Conservation (phyloP, 2,329 filamentous ascomycete species). For the Pseudogymnoascus sp. region DNA sequence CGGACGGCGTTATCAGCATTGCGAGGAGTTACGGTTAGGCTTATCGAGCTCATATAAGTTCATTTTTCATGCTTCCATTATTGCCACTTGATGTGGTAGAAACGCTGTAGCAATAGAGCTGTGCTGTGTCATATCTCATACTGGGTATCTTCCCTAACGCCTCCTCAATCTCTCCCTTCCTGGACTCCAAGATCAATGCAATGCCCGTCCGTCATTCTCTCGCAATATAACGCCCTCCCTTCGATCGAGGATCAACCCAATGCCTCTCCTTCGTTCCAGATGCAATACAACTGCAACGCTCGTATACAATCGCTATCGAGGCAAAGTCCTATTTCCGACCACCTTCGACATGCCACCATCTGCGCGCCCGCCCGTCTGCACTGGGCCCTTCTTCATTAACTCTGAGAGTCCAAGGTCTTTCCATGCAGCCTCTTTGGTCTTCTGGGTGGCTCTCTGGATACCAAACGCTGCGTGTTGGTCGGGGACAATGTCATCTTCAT, state of each 20-base stretch:
- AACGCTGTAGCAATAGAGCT: neutral
- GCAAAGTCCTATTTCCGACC: conserved; percentile 11
- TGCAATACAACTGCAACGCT: neutral
- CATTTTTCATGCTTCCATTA: conserved; percentile 5
- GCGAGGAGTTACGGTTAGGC: conserved; percentile 19
- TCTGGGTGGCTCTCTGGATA: conserved; percentile 71
- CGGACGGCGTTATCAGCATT: conserved; percentile 21
- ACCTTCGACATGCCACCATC: neutral
- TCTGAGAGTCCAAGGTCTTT: conserved; percentile 66
- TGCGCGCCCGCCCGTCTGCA: neutral
- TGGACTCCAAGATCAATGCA: neutral
- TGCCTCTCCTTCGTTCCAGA: neutral
- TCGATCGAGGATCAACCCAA: neutral
- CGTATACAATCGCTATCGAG: neutral
- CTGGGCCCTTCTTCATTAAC: conserved; percentile 57
- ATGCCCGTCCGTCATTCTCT: neutral
- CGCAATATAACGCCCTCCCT: neutral
- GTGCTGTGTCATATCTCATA: neutral
- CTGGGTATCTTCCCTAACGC: neutral
- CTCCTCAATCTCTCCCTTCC: neutral
- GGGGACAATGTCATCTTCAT: conserved; percentile 80
- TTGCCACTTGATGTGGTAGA: neutral
- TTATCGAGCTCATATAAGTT: conserved; percentile 4
- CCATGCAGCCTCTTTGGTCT: conserved; percentile 63
- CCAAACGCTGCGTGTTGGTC: conserved; percentile 84